Evolutionary conservation across 2,329 filamentous ascomycete genomes (phyloP).

Genomic region (Clonostachys sp.): DNA sequence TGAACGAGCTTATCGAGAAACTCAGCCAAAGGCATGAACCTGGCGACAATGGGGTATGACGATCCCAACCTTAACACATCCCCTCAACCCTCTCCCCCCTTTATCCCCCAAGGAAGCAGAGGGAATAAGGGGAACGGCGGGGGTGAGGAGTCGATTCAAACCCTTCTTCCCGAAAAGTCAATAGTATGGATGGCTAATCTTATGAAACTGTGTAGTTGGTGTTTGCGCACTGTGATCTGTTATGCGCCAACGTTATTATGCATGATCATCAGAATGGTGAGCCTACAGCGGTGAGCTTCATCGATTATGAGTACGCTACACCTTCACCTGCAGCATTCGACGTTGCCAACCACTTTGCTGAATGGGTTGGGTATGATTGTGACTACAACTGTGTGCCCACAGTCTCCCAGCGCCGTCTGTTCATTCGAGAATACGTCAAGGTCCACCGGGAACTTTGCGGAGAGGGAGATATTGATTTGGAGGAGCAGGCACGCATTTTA

Average conservation of each 20-base stretch:
- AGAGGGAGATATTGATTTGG: conserved; percentile 38
- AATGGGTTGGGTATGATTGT: conserved; percentile 97
- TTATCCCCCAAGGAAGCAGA: background rate
- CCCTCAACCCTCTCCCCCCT: background rate
- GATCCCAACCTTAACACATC: background rate
- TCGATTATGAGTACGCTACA: conserved; percentile 97
- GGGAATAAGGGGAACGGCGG: too few species aligned
- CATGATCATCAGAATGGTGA: conserved; percentile 33
- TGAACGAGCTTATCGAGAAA: conserved; percentile 63
- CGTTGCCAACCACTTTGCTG: conserved; percentile 95
- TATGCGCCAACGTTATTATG: conserved; percentile 96
- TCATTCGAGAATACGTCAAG: conserved; percentile 77
- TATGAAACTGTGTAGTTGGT: conserved; percentile 55
- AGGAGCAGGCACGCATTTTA: conserved; percentile 64
- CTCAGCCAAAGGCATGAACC: conserved; percentile 75
- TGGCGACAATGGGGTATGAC: conserved; percentile 65
- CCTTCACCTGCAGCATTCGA: conserved; percentile 94
- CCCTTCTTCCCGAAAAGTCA: background rate
- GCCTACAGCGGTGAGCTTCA: conserved; percentile 60
- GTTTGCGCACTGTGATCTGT: conserved; percentile 91
- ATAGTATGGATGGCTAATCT: conserved; percentile 5
- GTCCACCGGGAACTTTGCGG: conserved; percentile 59
- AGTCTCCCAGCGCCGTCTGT: conserved; percentile 68
- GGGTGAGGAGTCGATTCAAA: too few species aligned
- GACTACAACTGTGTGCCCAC: conserved; percentile 83